Evolutionary conservation across 2,329 filamentous ascomycete species (phyloP), one percentile per base, ranked within the genome.

Genomic region (Fusarium penzigii): DNA sequence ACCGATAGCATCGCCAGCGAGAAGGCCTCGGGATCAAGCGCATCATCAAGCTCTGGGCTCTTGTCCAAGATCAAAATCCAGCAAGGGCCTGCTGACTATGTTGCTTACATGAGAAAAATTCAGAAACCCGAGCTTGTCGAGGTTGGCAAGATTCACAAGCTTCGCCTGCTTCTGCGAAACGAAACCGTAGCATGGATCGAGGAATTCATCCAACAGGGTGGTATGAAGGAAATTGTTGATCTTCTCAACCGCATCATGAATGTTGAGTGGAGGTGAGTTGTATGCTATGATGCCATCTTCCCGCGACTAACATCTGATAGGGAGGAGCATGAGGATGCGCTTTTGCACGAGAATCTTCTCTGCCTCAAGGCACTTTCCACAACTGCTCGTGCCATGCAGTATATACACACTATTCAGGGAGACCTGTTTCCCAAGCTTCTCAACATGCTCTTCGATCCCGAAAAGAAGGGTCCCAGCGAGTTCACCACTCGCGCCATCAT

Each of bases 161-260:
- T 99, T 42, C 85, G 93, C 13, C 80, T 97, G 17, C 75, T 97
- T 47, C 79, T 99, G 48, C 86, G 94, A 16, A 97, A 97, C 66
- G 94, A 99, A 75, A 96, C 93, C 0, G 91, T 99, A 6, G 84
- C 88, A 12, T 99, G 94, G 94, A 95, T 95, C 3, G 91, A 97
- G 68, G 83, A 86, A 12, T 99, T 97, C 69, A 90, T 97, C 62
- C 81, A 85, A 39, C 86, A 92, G 57, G 92, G 90, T 14, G 94
- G 94, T 17, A 96, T 97, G 92, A 84, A 88, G 60, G 91, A 97
- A 70, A 89, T 97, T 57, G 88, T 97, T 36, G 85, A 83, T 39
- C 76, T 97, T 49, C 78, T 97, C 44, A 88, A 96, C 70, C 85
- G 93, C n/a, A 96, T 93, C 63, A 92, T 97, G 82, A 88, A 88